Conservation (phyloP, 2,329 filamentous ascomycete genomes). For the Ophiostoma fasciatum region DNA sequence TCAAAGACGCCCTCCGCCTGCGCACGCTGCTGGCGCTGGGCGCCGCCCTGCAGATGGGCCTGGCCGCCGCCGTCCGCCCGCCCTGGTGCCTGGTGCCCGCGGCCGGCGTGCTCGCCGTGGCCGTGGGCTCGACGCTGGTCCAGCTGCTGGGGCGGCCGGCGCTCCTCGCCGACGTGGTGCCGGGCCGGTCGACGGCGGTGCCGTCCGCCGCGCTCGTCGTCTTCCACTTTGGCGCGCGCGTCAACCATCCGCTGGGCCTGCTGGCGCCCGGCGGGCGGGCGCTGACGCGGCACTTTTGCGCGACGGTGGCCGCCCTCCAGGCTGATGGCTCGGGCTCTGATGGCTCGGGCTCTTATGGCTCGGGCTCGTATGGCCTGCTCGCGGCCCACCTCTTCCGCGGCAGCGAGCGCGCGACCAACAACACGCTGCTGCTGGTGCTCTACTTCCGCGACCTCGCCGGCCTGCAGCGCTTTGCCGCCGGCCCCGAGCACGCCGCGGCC, state of each 20-base stretch:
- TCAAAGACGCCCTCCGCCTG: constrained; percentile 22
- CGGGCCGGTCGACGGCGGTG: constrained; percentile 20
- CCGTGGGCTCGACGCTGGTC: constrained; percentile 17
- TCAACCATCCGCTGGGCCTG: constrained; percentile 34
- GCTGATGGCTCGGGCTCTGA: not conserved
- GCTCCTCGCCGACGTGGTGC: constrained; percentile 16
- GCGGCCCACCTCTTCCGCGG: constrained; percentile 26
- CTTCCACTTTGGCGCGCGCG: constrained; percentile 29
- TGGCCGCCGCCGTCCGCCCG: constrained; percentile 20
- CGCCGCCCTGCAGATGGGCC: constrained; percentile 19
- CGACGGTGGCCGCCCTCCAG: constrained; percentile 23
- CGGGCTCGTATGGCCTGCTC: constrained; percentile 28
- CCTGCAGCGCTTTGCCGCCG: constrained; percentile 11
- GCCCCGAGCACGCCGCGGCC: constrained; percentile 6
- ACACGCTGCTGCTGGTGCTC: constrained; percentile 11
- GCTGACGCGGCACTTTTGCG: constrained; percentile 22
- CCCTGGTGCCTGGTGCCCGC: constrained; percentile 22
- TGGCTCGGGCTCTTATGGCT: no score
- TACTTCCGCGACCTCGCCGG: constrained; percentile 11
- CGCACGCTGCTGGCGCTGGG: constrained; percentile 20
- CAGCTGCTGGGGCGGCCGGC: constrained; percentile 13
- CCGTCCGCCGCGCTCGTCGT: constrained; percentile 16
- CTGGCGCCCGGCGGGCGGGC: constrained; percentile 29
- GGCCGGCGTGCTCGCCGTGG: constrained; percentile 17
- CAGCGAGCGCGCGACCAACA: constrained; percentile 8